phyloP scores from a whole-genome alignment of 2,329 filamentous ascomycete species.

The Talaromyces sp. region DNA sequence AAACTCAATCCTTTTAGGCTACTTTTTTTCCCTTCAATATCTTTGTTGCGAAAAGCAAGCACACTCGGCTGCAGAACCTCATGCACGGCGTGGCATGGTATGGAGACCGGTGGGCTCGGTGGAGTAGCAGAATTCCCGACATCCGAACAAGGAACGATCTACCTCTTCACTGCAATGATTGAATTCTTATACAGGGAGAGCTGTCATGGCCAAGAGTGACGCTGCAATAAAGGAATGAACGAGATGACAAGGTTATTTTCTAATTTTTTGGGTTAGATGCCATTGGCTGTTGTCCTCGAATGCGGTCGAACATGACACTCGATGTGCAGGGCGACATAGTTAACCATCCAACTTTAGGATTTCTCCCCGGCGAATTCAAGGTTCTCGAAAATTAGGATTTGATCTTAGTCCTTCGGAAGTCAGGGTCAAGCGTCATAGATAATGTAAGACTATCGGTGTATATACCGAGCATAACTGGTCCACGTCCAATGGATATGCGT shows the following conservation, averaged over 20 bases:
- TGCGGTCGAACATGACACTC: neutral
- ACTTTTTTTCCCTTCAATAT: no score
- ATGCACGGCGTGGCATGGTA: neutral
- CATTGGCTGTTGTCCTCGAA: neutral
- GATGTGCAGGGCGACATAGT: neutral
- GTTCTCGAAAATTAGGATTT: neutral
- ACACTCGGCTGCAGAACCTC: neutral
- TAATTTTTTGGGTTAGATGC: neutral
- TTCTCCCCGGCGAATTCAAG: neutral
- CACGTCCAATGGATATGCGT: neutral
- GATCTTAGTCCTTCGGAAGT: no score
- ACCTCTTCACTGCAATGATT: neutral
- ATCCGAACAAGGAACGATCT: neutral
- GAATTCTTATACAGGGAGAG: neutral
- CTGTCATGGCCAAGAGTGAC: neutral
- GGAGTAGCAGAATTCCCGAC: neutral
- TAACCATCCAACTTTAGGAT: neutral
- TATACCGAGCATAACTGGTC: neutral
- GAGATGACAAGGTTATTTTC: neutral
- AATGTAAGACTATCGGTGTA: neutral
- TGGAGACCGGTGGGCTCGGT: neutral
- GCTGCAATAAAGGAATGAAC: neutral
- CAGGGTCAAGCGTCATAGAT: neutral
- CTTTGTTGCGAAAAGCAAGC: neutral
- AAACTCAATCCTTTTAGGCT: neutral